Conservation (phyloP, 305 asterid genomes). For the Solanum hybrid region DNA sequence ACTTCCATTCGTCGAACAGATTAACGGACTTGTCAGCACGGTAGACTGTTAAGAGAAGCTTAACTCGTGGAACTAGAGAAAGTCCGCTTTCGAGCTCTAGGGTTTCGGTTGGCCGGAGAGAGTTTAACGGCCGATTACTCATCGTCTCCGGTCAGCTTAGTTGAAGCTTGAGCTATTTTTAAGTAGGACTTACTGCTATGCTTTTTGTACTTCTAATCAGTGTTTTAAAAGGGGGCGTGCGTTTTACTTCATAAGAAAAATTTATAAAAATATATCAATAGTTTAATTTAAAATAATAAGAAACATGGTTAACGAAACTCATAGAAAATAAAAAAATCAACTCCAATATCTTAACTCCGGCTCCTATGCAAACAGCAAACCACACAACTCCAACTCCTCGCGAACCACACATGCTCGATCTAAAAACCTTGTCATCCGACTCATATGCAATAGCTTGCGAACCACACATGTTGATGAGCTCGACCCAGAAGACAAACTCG, state of each 20-base stretch:
- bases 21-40: conserved; percentile 79
- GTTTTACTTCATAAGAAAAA: background rate
- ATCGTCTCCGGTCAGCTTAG: background rate
- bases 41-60: conserved; percentile 53
- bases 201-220: background rate
- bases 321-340: too few species aligned
- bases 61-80: conserved; percentile 61
- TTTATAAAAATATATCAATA: too few species aligned
- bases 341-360: too few species aligned
- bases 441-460: too few species aligned
- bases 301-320: background rate
- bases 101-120: conserved; percentile 39
- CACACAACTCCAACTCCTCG: too few species aligned
- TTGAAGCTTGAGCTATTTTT: background rate
- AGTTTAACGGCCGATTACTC: conserved; percentile 13
- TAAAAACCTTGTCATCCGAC: too few species aligned
- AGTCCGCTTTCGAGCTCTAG: conserved; percentile 62
- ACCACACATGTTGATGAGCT: too few species aligned
- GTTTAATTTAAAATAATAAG: background rate
- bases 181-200: background rate
- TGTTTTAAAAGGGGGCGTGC: background rate
- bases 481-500: too few species aligned
- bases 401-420: too few species aligned
- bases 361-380: too few species aligned
- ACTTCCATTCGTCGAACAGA: conserved; percentile 85